Evolutionary conservation across 345 rosid genomes (phyloP).

Genomic region (Populus alba): DNA sequence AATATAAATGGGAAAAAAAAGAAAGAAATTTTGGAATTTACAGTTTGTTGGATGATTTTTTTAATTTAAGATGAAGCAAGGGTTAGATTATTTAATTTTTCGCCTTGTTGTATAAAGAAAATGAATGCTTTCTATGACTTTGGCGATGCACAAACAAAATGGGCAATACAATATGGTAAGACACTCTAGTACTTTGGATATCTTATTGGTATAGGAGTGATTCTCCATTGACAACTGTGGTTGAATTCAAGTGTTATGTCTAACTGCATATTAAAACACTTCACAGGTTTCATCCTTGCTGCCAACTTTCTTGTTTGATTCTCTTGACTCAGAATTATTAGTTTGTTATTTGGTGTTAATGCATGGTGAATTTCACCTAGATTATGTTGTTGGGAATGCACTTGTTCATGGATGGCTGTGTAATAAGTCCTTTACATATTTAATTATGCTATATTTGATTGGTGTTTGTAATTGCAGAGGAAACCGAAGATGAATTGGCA

Average conservation of each 20-base stretch:
- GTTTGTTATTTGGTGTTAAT: background rate
- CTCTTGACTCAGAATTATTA: background rate
- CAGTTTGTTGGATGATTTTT: background rate
- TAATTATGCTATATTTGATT: background rate
- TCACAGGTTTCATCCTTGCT: background rate
- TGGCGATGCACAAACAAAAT: background rate
- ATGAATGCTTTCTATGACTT: background rate
- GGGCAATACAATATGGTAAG: background rate
- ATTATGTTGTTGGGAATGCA: background rate
- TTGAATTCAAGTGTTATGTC: background rate
- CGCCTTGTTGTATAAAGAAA: background rate
- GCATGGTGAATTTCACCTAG: background rate
- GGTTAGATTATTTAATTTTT: background rate
- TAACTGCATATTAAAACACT: background rate
- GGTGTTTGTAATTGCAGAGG: constrained; percentile 43
- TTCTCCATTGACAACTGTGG: background rate
- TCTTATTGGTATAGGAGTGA: background rate
- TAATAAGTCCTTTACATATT: background rate
- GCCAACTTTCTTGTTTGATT: background rate
- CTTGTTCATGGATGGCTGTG: background rate
- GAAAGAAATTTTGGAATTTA: background rate
- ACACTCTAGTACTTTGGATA: background rate
- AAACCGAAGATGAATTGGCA: constrained; percentile 53
- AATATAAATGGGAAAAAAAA: background rate
- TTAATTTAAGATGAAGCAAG: background rate